A percentile compares a stretch with the other conserved stretches of the same genome.
Evolutionary conservation across 768 basidiomycete genomes (phyloP).

Genomic region (Termitomyces sp.): DNA sequence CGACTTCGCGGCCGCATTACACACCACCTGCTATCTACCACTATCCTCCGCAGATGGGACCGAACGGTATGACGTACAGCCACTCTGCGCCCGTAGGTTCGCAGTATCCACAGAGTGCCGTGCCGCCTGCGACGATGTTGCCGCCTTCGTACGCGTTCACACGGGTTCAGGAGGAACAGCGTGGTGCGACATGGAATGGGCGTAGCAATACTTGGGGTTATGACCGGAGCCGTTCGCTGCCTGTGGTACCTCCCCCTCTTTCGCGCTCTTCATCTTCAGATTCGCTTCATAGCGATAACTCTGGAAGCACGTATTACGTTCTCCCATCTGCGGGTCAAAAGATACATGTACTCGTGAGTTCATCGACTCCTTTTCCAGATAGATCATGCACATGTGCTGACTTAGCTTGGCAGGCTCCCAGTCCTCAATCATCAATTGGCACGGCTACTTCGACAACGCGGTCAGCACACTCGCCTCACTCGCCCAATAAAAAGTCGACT

Average conservation of each 20-base stretch:
- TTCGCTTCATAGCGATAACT: constrained; percentile 49
- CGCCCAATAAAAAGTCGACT: constrained; percentile 48
- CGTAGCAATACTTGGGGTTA: constrained; percentile 24
- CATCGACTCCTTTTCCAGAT: constrained; percentile 10
- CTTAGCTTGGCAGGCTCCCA: constrained; percentile 29
- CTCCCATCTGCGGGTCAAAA: constrained; percentile 72
- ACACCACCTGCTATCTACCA: constrained; percentile 60
- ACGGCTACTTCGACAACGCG: constrained; percentile 61
- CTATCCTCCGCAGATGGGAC: constrained; percentile 49
- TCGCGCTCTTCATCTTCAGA: constrained; percentile 33
- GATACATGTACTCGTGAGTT: constrained; percentile 70
- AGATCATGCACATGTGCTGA: background rate
- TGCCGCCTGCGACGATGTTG: constrained; percentile 33
- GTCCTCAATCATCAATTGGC: constrained; percentile 50
- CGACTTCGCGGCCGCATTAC: constrained; percentile 46
- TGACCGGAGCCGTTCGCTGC: constrained; percentile 26
- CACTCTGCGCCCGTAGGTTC: constrained; percentile 57
- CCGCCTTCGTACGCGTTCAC: constrained; percentile 31
- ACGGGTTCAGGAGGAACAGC: constrained; percentile 34
- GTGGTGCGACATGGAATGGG: constrained; percentile 17
- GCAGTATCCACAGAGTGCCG: constrained; percentile 34
- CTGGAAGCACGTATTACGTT: constrained; percentile 75
- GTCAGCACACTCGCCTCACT: constrained; percentile 50
- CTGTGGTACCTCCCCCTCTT: constrained; percentile 20
- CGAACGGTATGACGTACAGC: constrained; percentile 67